phyloP scores from a whole-genome alignment of 306 rosid species.

The Trifolium pratense region DNA sequence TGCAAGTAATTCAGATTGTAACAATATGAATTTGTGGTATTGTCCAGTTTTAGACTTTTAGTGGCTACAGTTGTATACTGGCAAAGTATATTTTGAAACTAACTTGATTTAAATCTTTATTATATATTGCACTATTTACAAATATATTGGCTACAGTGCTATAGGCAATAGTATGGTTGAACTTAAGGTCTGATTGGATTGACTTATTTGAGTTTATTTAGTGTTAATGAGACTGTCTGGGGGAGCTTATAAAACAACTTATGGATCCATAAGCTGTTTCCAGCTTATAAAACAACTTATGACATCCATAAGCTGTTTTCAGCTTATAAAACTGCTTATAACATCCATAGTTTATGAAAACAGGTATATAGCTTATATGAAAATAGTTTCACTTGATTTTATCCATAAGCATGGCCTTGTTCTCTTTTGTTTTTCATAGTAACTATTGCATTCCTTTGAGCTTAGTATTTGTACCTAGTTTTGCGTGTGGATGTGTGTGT shows the following conservation, averaged over 20 bases:
- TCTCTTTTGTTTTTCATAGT: too few species aligned
- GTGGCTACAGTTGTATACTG: neutral
- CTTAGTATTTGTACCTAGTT: slow-evolving; percentile 4
- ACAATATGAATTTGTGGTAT: neutral
- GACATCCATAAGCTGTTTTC: too few species aligned
- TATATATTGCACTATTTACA: neutral
- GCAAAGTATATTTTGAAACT: neutral
- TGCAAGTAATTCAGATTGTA: slow-evolving; percentile 1
- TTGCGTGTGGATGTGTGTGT: neutral
- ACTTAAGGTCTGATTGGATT: neutral
- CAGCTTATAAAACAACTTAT: neutral
- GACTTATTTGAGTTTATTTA: neutral
- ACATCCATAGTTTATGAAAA: neutral
- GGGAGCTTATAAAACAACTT: neutral
- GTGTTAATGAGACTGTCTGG: neutral
- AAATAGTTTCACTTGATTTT: too few species aligned
- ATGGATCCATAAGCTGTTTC: neutral
- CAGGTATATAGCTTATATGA: neutral
- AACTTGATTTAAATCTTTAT: neutral
- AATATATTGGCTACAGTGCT: neutral
- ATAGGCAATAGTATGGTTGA: slow-evolving; percentile 9
- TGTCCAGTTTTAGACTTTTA: slow-evolving; percentile 11
- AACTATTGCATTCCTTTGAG: too few species aligned
- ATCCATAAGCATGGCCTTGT: too few species aligned
- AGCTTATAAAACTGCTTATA: neutral